Evolutionary conservation across 768 basidiomycete genomes (phyloP), one percentile per base, ranked within the genome.

Genomic region (Xerocomellus dryophilus): DNA sequence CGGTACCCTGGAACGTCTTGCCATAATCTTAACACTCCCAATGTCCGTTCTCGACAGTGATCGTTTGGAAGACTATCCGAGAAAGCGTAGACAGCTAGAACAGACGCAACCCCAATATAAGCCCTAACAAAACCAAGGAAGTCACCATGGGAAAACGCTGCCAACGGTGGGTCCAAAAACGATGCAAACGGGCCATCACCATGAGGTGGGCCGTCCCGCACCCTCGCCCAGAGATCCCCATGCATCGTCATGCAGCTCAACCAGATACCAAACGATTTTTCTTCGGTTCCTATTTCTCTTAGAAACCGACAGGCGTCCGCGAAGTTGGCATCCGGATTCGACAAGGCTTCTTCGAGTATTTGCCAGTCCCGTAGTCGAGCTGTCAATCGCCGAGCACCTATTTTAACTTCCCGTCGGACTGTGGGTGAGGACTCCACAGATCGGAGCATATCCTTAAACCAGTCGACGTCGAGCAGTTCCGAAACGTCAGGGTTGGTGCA

Each of bases 61-160:
- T 81, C 78, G 50, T 84, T 80, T 1, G 84, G 85, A 18, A 88
- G 72, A 65, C 87, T 88, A 61, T 91, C 90, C 12, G 89, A 81
- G 86, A 88, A 93, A 4, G 87, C 85, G 63, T 85, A 85, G 32
- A 87, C 85, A 2, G 83, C 83, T 14, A 92, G 70, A 14, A 89
- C 81, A 47, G 78, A 76, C 3, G 83, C 76, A 8, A 90, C 76
- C 2, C 90, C 90, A 43, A 90, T 70, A 56, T 80, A 83, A 0
- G 85, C 85, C 53, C 85, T 78, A 10, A 87, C 73, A 56, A 88
- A 85, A 1, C 76, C 71, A 17, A 89, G 67, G 57, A 90, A 87
- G 43, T 84, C 82, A 25, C 76, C 76, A 63, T 84, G 81, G 4
- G 79, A 71, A 38, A 70, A 63, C 2, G 59, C 21, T 12, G 52